Percentiles rank a stretch among this genome's conserved stretches.
phyloP scores from a whole-genome alignment of 2,329 filamentous ascomycete genomes.

The Chalaropsis thielavioides region DNA sequence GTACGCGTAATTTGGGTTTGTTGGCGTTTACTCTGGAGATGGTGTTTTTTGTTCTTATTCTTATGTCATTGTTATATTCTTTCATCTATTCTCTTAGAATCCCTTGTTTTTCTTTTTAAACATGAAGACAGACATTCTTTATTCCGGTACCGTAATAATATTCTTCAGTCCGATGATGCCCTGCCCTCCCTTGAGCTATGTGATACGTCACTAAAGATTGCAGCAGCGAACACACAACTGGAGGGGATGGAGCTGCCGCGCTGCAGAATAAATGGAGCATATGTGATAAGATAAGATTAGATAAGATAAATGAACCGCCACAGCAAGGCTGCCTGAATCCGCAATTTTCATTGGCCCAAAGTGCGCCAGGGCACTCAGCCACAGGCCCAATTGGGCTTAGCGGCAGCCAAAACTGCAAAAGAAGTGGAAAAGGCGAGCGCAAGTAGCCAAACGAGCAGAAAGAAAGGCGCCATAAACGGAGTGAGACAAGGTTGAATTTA shows the following conservation, averaged over 20 bases:
- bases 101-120: neutral
- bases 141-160: neutral
- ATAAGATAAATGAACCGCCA: neutral
- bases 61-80: neutral
- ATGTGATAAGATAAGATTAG: neutral
- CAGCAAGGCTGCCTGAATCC: no score
- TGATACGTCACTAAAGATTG: neutral
- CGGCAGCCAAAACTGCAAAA: constrained; percentile 5
- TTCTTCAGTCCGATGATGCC: neutral
- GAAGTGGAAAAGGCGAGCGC: neutral
- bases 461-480: constrained; percentile 1
- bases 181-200: neutral
- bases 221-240: neutral
- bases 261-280: neutral
- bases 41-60: neutral
- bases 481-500: constrained; percentile 5
- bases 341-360: neutral
- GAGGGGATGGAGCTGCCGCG: neutral
- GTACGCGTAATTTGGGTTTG: neutral
- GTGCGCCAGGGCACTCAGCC: neutral
- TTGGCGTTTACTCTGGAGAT: constrained; percentile 1
- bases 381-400: constrained; percentile 7
- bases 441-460: neutral
- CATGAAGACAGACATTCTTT: constrained; percentile 1
- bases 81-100: neutral